phyloP scores from a whole-genome alignment of 1,284 basidiomycete species.

The Coriolopsis trogii region DNA sequence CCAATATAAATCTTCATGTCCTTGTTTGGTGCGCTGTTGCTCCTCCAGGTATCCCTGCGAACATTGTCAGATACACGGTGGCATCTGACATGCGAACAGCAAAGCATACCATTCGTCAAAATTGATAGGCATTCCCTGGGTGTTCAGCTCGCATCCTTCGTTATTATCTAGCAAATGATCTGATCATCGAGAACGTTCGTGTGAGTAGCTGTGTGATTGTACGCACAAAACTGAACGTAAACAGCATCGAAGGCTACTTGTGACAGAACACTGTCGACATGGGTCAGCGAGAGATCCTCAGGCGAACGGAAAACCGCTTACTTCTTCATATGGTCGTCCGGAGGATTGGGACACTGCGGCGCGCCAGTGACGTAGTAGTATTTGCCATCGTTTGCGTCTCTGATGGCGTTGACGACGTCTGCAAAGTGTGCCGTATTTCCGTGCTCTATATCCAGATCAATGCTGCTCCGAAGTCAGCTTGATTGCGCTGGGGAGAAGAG shows the following conservation, averaged over 20 bases:
- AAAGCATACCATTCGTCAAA: constrained; percentile 49
- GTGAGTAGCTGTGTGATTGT: too few species aligned
- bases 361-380: constrained; percentile 62
- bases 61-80: too few species aligned
- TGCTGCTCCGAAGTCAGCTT: constrained; percentile 37
- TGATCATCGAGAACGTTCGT: background rate
- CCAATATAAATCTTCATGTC: constrained; percentile 68
- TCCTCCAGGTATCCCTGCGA: too few species aligned
- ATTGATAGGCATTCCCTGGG: constrained; percentile 47
- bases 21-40: too few species aligned
- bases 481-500: background rate
- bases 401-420: constrained; percentile 54
- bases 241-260: constrained; percentile 61
- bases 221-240: constrained; percentile 61
- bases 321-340: constrained; percentile 57
- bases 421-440: constrained; percentile 51
- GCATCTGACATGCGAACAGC: too few species aligned
- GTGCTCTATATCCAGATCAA: constrained; percentile 71
- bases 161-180: background rate
- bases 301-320: background rate
- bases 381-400: constrained; percentile 36
- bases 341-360: constrained; percentile 67
- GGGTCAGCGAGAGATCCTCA: background rate
- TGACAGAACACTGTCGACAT: constrained; percentile 47
- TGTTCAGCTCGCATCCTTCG: constrained; percentile 51